phyloP scores from a whole-genome alignment of 441 rosid genomes.

The Mallotus japonicus region DNA sequence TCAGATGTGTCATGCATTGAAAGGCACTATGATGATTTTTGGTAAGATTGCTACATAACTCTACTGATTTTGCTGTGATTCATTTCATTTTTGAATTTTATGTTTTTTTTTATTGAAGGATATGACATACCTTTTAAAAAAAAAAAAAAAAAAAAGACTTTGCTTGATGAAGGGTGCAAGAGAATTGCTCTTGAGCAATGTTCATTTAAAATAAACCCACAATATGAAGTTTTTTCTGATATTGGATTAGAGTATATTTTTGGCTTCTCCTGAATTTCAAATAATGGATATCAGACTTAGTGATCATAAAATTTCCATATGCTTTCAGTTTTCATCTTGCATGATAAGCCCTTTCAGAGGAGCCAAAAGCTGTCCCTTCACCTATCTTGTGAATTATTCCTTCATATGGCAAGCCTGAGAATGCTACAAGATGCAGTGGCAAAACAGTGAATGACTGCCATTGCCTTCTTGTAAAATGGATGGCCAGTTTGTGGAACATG shows the following conservation, averaged over 20 bases:
- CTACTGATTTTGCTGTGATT: neutral
- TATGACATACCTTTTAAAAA: neutral
- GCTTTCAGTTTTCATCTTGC: neutral
- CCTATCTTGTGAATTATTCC: neutral
- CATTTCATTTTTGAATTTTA: neutral
- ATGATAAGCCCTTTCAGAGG: neutral
- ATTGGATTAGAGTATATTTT: neutral
- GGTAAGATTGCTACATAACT: constrained; percentile 41
- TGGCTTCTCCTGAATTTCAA: neutral
- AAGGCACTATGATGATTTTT: constrained; percentile 88
- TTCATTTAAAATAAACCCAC: neutral
- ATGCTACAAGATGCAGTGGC: neutral
- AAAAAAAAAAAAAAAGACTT: neutral
- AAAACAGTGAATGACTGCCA: no score
- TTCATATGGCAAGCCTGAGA: neutral
- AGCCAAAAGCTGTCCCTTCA: neutral
- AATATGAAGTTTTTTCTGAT: neutral
- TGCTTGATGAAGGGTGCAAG: neutral
- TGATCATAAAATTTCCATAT: neutral
- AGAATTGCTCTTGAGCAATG: neutral
- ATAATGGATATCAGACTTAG: neutral
- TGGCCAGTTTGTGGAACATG: neutral
- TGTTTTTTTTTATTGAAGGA: constrained; percentile 1
- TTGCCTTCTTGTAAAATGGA: neutral
- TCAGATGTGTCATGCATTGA: constrained; percentile 94